phyloP scores from a whole-genome alignment of 352 stramenopile genomes.

The Blastocystis sp. region DNA sequence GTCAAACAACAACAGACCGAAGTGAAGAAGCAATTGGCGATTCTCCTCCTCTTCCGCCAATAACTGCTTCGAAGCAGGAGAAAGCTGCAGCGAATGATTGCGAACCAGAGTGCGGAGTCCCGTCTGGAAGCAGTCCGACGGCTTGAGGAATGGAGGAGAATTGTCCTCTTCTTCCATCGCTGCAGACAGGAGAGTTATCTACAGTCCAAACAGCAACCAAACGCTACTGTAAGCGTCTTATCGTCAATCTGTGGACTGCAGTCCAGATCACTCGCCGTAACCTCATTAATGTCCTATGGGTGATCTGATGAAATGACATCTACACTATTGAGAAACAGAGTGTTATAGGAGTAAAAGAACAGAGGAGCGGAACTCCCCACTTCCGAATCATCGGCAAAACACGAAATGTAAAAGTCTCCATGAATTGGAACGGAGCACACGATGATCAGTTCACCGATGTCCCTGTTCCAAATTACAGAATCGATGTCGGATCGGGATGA shows the following conservation, averaged over 20 bases:
- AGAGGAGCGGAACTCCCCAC: background rate
- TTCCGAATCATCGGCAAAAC: background rate
- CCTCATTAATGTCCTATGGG: background rate
- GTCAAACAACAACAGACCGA: background rate
- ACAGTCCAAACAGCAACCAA: background rate
- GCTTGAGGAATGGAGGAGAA: background rate
- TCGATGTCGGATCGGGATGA: background rate
- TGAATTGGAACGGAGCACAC: background rate
- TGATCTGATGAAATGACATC: background rate
- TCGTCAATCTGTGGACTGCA: background rate
- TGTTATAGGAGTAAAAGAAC: background rate
- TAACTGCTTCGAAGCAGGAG: background rate
- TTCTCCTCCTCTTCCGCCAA: background rate
- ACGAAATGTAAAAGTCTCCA: conserved; percentile 12
- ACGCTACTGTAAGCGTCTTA: background rate
- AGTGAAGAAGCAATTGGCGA: background rate
- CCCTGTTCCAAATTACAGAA: background rate
- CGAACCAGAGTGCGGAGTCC: background rate
- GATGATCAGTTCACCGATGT: background rate
- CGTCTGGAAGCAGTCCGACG: background rate
- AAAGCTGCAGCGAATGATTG: background rate
- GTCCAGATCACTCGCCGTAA: background rate
- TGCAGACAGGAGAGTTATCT: background rate
- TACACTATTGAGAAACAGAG: background rate
- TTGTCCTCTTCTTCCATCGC: background rate